phyloP scores from a whole-genome alignment of 192 early-diverging fungal genomes.

The Linnemannia exigua region DNA sequence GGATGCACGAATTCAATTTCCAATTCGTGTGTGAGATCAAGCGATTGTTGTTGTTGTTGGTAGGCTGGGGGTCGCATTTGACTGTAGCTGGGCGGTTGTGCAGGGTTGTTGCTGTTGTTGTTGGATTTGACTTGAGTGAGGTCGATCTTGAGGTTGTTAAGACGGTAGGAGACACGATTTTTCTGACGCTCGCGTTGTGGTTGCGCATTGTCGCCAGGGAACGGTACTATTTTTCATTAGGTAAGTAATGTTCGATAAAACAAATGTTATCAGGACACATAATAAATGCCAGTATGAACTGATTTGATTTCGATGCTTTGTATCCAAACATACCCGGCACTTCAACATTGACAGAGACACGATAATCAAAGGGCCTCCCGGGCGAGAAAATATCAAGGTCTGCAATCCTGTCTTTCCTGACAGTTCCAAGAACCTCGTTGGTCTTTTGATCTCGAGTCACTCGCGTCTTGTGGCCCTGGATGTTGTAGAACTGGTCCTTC shows the following conservation, averaged over 20 bases:
- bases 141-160: slow-evolving; percentile 88
- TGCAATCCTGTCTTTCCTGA: slow-evolving; percentile 85
- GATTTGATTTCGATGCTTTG: too few species aligned
- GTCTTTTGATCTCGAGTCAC: slow-evolving; percentile 78
- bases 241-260: neutral
- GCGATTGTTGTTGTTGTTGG: neutral
- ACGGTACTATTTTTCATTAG: neutral
- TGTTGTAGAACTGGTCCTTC: slow-evolving; percentile 39
- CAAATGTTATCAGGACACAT: slow-evolving; percentile 11
- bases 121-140: slow-evolving; percentile 83
- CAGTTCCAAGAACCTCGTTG: slow-evolving; percentile 65
- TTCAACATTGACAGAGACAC: slow-evolving; percentile 90
- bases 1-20: slow-evolving; percentile 84
- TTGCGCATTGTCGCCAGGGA: neutral
- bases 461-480: slow-evolving; percentile 58
- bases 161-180: slow-evolving; percentile 89
- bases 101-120: slow-evolving; percentile 42
- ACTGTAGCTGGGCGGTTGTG: slow-evolving; percentile 10
- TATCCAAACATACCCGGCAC: slow-evolving; percentile 58
- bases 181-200: slow-evolving; percentile 81
- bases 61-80: slow-evolving; percentile 29
- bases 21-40: slow-evolving; percentile 82
- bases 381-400: slow-evolving; percentile 92
- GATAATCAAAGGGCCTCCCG: slow-evolving; percentile 82
- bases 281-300: too few species aligned